Conservation (phyloP, 2,329 filamentous ascomycete genomes). For the Aspergillus calidoustus region DNA sequence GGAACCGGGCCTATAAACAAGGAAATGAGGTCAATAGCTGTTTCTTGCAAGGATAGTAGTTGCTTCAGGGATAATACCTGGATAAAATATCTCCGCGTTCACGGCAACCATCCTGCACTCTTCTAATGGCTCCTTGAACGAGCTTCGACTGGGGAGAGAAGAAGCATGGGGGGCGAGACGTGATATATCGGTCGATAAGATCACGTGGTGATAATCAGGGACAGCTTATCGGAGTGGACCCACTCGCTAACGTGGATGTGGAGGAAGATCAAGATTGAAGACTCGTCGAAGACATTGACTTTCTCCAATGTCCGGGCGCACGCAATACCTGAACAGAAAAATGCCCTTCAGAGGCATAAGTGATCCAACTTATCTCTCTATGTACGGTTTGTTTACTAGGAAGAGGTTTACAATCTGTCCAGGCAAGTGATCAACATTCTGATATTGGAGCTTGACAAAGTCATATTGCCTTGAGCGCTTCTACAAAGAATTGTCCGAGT, state of each 20-base stretch:
- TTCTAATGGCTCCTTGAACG: slow-evolving; percentile 6
- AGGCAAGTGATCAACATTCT: no score
- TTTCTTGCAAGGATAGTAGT: background rate
- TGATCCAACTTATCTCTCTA: background rate
- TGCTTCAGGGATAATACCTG: slow-evolving; percentile 14
- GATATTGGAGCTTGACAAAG: background rate
- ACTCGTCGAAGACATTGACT: background rate
- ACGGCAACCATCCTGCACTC: slow-evolving; percentile 24
- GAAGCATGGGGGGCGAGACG: slow-evolving; percentile 4
- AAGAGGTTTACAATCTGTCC: background rate
- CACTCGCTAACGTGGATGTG: background rate
- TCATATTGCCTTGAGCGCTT: background rate
- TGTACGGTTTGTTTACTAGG: background rate
- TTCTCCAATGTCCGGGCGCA: background rate
- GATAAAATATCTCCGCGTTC: slow-evolving; percentile 18
- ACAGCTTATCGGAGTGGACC: background rate
- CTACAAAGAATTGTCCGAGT: slow-evolving; percentile 14
- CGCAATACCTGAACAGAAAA: background rate
- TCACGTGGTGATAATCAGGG: slow-evolving; percentile 26
- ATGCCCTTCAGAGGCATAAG: background rate
- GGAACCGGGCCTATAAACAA: slow-evolving; percentile 28
- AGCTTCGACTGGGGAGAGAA: slow-evolving; percentile 9
- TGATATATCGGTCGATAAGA: slow-evolving; percentile 17
- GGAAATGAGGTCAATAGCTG: slow-evolving; percentile 7
- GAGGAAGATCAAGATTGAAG: background rate